Base-by-base conservation (phyloP, 352 stramenopile species). In the Globisporangium abappressorium region DNA sequence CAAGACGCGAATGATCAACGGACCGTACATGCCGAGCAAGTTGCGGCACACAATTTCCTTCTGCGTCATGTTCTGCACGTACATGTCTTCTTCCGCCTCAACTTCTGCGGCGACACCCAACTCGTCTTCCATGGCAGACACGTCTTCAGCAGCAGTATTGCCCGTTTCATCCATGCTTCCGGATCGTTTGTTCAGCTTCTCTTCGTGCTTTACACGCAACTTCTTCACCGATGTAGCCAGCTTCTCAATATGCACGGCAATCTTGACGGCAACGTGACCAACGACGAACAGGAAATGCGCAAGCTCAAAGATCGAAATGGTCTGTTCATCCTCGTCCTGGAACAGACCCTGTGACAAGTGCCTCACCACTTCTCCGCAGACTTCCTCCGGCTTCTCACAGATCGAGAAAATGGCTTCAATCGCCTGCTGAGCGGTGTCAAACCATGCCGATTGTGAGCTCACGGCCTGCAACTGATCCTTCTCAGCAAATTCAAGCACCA, bases 201-300 rank as follows among this genome's bases (percentile, higher is more conserved):
- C 76, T 75, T 96, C 84, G 71, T 96, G 85, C 59, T 89, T 95
- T 34, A 86, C 84, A 18, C 95, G 74, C 20, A 95, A 80, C 66
- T 95, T 83, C 66, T 97, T 97, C 36, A 94, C 75, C 46, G 83
- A 85, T 0, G 82, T 85, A 30, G 89, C 94, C 14, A 99, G 68
- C 18, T 82, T 84, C 72, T 99, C 97, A 28, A 97, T 95, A 66
- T 98, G 96, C 66, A 98, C 94, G 1, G 98, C 84, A 20, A 98
- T 84, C 70, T 97, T 95, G 28, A 99, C 85, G n/a, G 95, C 90
- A 56, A 97, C 92, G 64, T 99, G 94, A 11, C 97, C 97, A 38
- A 98, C 73, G 9, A 99, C 86, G 72, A 99, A 98, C 54, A 99
- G 90, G 67, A 99, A 98, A 63, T 97, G 85, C 5, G 93, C 88